Evolutionary conservation across 2,329 filamentous ascomycete genomes (phyloP), one percentile per base, ranked within the genome.

Genomic region (Cladosporium halotolerans): DNA sequence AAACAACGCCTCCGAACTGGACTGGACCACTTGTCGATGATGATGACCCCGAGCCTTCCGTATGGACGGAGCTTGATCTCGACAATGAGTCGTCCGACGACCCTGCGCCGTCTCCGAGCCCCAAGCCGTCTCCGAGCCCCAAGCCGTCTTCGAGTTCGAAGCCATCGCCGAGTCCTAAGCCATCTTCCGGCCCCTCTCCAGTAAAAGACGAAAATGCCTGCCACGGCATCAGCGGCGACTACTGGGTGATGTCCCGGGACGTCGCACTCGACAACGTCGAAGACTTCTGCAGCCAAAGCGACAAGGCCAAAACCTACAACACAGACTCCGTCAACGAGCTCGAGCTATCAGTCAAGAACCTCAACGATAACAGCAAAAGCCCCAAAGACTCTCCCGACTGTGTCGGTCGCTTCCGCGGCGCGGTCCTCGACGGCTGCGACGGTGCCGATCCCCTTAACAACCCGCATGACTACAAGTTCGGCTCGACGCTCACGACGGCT

Each of bases 401-500:
- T 19, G 2, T 40, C n/a, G 41, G 16, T 5, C 53, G 53, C 1
- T 51, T 55, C 19, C 14, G 39, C 11, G 31, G 18, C n/a, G 40
- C 46, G 16, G 45, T 54, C n/a, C 52, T 55, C 42, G 46, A 55
- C 40, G 47, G 53, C 14, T 55, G 53, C 34, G 53, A 55, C 13
- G 53, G 53, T n/a, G 36, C 28, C 16, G 48, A 55, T 18, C 9
- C 11, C 16, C 19, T 46, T 19, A 51, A 52, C 40, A 55, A 55
- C 19, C 53, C 53, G 4, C 46, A 52, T 41, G 46, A 55, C 34
- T 52, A 52, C 47, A 55, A 55, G 19, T 55, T 52, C 48, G 53
- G 53, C 18, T 19, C 47, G 7, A 51, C 41, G 9, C 36, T 52
- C 10, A 39, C 32, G 18, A 52, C 53, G 6, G 47, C 28, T 10